Percentiles rank a stretch among this genome's conserved stretches.
phyloP scores from a whole-genome alignment of 805 yeast species.

The Lipomyces lipofer region DNA sequence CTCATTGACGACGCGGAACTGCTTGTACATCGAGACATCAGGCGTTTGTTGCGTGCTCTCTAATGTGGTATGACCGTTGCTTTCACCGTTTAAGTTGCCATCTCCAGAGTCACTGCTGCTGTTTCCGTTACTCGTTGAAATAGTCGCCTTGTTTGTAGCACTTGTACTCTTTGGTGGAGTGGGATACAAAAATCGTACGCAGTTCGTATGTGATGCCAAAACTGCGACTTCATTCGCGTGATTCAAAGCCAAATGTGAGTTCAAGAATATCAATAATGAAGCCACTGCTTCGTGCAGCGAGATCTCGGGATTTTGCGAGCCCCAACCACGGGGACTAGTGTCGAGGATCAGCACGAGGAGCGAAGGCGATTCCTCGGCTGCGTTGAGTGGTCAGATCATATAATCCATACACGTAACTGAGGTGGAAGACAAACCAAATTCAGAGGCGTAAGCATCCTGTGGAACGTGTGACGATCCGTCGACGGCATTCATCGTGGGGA shows the following conservation, averaged over 20 bases:
- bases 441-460: conserved; percentile 13
- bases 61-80: background rate
- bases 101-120: conserved; percentile 1
- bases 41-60: conserved; percentile 23
- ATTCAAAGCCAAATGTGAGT: conserved; percentile 84
- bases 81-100: background rate
- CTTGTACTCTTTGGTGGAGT: conserved; percentile 6
- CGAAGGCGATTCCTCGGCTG: conserved; percentile 68
- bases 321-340: conserved; percentile 72
- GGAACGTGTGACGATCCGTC: conserved; percentile 29
- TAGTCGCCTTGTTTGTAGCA: conserved; percentile 1
- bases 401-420: no score
- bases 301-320: conserved; percentile 35
- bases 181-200: conserved; percentile 74
- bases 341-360: conserved; percentile 77
- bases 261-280: conserved; percentile 70
- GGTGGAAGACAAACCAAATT: conserved; percentile 12
- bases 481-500: conserved; percentile 25
- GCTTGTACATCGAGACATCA: conserved; percentile 72
- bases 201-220: conserved; percentile 69
- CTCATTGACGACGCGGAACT: conserved; percentile 77
- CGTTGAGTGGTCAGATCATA: background rate
- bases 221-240: conserved; percentile 82
- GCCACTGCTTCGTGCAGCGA: conserved; percentile 58
- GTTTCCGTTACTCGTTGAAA: background rate